These are phyloP conservation scores for Cardiosporidium cionae DNA, from an alignment of 169 alveolate genomes.

Conservation along the genomic window DNA sequence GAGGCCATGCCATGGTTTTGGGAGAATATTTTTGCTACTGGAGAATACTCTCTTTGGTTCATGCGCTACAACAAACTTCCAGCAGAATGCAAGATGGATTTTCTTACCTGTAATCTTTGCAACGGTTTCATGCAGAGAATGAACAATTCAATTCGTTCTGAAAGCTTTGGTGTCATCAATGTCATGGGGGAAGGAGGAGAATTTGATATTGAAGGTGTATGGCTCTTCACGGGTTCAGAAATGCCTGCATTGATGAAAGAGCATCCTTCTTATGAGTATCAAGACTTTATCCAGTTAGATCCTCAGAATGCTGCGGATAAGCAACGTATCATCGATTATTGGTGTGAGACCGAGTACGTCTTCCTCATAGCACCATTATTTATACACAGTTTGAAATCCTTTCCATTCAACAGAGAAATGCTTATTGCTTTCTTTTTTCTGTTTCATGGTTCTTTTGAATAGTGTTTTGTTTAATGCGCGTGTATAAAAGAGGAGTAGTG, in stretches of 20 bases:
- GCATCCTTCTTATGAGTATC: slow-evolving; percentile 91
- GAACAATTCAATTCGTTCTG: slow-evolving; percentile 80
- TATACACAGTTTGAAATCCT: background rate
- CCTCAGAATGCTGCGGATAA: slow-evolving; percentile 64
- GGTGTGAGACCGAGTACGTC: slow-evolving; percentile 78
- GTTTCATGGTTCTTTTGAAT: background rate
- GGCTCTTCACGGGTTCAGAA: slow-evolving; percentile 90
- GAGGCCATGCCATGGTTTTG: slow-evolving; percentile 80
- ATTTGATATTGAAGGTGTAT: slow-evolving; percentile 88
- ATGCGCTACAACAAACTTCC: slow-evolving; percentile 86
- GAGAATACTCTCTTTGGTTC: slow-evolving; percentile 83
- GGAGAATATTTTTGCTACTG: slow-evolving; percentile 64
- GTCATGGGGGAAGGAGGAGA: slow-evolving; percentile 84
- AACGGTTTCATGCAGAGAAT: slow-evolving; percentile 89
- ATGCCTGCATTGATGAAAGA: slow-evolving; percentile 80
- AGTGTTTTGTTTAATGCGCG: background rate
- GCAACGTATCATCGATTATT: slow-evolving; percentile 78
- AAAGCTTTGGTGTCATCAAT: slow-evolving; percentile 85
- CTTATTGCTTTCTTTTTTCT: background rate
- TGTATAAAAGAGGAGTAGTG: background rate
- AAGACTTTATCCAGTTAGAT: slow-evolving; percentile 72
- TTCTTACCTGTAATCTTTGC: slow-evolving; percentile 79
- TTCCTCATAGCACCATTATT: background rate
- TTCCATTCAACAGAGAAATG: background rate
- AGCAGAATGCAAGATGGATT: slow-evolving; percentile 83